Base-by-base conservation (phyloP, 768 basidiomycete genomes). In the Collybia mongolica region DNA sequence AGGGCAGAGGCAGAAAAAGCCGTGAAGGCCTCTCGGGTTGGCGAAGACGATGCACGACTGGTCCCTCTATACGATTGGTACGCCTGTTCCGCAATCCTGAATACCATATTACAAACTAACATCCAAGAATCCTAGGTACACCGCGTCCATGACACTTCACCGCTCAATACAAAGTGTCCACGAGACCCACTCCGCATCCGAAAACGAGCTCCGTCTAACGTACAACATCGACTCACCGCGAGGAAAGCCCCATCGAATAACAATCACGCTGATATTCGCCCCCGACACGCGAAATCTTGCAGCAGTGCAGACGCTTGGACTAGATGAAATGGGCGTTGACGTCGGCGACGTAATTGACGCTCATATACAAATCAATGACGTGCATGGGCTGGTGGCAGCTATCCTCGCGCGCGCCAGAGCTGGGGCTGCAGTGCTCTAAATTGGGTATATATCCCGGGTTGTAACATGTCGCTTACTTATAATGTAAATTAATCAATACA, bases 201-300 rank as follows among this genome's bases (percentile, higher is more conserved):
- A 90, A 51, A 90, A 92, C 65, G 89, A 92, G 62, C 72, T 93
- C 22, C 79, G 81, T 23, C 72, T 94, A 39, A 80, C 79, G 7
- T 94, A 93, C 64, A 65, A 60, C 40, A 60, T 89, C 45, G 62
- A 70, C 35, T 40, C 60, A 29, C 55, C 64, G 26, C 32, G 53
- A n/a, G 57, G 61, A 7, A 58, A 61, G 12, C 60, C 69, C 2
- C 66, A 59, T 11, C 67, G 65, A 9, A 56, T 88, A 6, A 74
- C 71, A 0, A 75, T 91, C 48, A 75, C 71, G 0, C 68, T 90
- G 0, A 74, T 89, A 35, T 91, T 89, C 54, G 75, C 81, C 18
- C 85, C 89, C 3, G 86, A 87, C 56, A 87, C 86, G 0, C 71
- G 82, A 44, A 75, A 77, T 40, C 66, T 92, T 6, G 86, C 79